A percentile compares a stretch with the other conserved stretches of the same genome.
Evolutionary conservation across 1,284 basidiomycete species (phyloP).

Genomic region (Porphyrellus sp.): DNA sequence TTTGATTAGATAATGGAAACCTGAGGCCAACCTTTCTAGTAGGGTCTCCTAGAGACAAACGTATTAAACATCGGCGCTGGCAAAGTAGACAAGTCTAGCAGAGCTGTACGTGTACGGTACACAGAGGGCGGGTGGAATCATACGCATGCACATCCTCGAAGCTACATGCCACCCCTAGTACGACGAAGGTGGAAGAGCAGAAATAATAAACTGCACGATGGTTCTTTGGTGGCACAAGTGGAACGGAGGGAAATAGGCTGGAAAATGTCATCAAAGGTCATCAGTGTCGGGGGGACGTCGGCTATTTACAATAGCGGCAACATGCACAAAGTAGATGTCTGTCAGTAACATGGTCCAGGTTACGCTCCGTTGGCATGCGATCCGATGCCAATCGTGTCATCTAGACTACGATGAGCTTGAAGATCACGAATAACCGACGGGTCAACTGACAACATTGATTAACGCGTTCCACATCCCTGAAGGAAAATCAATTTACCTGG

Average conservation of each 20-base stretch:
- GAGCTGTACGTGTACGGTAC: conserved; percentile 29
- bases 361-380: conserved; percentile 34
- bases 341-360: conserved; percentile 14
- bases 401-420: conserved; percentile 81
- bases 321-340: conserved; percentile 17
- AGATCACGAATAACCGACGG: conserved; percentile 85
- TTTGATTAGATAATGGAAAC: conserved; percentile 35
- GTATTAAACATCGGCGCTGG: conserved; percentile 21
- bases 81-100: conserved; percentile 23
- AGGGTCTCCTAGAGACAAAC: neutral
- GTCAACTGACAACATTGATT: conserved; percentile 56
- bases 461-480: neutral
- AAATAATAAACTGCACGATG: conserved; percentile 13
- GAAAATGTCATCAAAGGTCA: conserved; percentile 32
- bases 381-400: conserved; percentile 46
- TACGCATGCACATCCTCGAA: conserved; percentile 29
- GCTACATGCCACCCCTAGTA: conserved; percentile 31
- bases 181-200: conserved; percentile 5
- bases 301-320: conserved; percentile 29
- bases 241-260: conserved; percentile 21
- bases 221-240: conserved; percentile 22
- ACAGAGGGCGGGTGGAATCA: conserved; percentile 22
- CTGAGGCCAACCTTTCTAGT: neutral
- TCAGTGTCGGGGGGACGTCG: conserved; percentile 19
- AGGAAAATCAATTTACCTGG: conserved; percentile 54